phyloP scores from a whole-genome alignment of 2,329 filamentous ascomycete genomes.

The Trichothecium sympodiale region DNA sequence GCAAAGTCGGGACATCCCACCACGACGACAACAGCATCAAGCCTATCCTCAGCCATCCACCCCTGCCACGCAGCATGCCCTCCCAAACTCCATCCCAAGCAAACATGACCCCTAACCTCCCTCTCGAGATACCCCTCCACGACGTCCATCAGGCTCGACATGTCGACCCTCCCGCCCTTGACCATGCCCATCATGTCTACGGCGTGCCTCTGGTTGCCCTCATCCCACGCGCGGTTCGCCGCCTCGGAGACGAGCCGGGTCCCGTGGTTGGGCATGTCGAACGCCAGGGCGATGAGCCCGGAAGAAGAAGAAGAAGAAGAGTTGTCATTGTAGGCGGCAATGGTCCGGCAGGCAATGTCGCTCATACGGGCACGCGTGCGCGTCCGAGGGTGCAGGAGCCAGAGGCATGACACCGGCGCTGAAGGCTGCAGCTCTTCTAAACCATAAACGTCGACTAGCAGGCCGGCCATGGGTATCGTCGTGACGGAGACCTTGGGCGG shows the following conservation, averaged over 20 bases:
- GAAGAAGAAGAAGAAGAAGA: conserved; percentile 16
- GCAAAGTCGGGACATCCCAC: conserved; percentile 88
- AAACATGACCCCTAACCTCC: conserved; percentile 52
- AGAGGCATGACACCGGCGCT: conserved; percentile 63
- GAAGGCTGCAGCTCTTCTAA: conserved; percentile 54
- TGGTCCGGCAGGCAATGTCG: conserved; percentile 55
- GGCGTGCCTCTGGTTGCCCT: conserved; percentile 71
- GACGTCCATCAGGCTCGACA: conserved; percentile 63
- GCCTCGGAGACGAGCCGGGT: conserved; percentile 52
- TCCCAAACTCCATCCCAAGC: conserved; percentile 74
- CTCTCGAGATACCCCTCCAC: conserved; percentile 57
- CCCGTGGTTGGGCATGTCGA: conserved; percentile 93
- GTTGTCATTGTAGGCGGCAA: conserved; percentile 47
- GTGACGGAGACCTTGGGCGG: conserved; percentile 47
- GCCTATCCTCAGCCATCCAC: conserved; percentile 64
- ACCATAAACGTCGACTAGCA: conserved; percentile 72
- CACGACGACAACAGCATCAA: conserved; percentile 67
- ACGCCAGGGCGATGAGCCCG: conserved; percentile 70
- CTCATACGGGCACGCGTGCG: conserved; percentile 64
- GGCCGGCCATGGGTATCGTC: conserved; percentile 63
- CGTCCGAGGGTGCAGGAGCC: conserved; percentile 77
- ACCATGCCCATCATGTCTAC: conserved; percentile 84
- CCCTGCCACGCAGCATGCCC: conserved; percentile 83
- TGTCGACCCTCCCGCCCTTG: conserved; percentile 63
- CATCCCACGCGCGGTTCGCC: conserved; percentile 69